Percentiles rank a stretch among this genome's conserved stretches.
Conservation (phyloP, 768 basidiomycete species). For the Tylopilus plumbeoviolaceoides region DNA sequence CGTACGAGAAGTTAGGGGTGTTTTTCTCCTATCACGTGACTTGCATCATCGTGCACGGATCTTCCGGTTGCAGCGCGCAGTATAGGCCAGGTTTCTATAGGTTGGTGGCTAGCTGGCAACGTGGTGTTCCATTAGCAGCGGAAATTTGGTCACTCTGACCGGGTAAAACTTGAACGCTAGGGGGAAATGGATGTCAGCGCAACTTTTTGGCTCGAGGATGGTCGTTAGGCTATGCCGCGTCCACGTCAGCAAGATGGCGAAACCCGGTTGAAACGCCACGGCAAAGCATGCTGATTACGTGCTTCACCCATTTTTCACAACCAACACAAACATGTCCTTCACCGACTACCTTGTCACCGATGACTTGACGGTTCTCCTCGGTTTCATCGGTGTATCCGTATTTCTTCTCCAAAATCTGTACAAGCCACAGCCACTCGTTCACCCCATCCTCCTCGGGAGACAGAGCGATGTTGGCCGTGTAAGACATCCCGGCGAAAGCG, state of each 20-base stretch:
- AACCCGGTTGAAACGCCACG: not conserved
- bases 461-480: constrained; percentile 89
- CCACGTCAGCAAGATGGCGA: not conserved
- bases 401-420: constrained; percentile 76
- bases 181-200: not conserved
- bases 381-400: constrained; percentile 69
- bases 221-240: not conserved
- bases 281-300: too few relatives aligned
- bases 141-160: not conserved
- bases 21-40: not conserved
- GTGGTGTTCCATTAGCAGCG: not conserved
- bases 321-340: constrained; percentile 35
- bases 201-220: too few relatives aligned
- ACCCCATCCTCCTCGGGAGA: constrained; percentile 88
- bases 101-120: too few relatives aligned
- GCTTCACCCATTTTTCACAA: not conserved
- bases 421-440: constrained; percentile 80
- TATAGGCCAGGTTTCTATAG: too few relatives aligned
- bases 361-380: constrained; percentile 74
- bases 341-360: constrained; percentile 67
- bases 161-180: not conserved
- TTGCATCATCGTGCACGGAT: not conserved
- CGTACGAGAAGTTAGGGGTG: not conserved
- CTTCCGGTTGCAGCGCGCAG: too few relatives aligned
- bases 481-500: constrained; percentile 76